These are phyloP conservation scores for Chenopodium formosanum DNA, from an alignment of 148 eudicot species.

Conservation along the genomic window DNA sequence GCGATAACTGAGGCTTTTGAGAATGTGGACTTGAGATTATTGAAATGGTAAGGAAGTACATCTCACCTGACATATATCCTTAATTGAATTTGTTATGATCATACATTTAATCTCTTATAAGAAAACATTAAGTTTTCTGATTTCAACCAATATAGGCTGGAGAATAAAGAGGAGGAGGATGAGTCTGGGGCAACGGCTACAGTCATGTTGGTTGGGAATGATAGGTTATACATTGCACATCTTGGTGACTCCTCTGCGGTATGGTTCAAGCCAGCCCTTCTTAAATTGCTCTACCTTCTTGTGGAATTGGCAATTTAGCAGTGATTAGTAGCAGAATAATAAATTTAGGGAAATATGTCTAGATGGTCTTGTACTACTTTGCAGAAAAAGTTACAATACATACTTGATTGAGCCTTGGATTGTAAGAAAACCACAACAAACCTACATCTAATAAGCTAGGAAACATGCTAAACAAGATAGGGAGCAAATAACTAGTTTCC, in stretches of 20 bases:
- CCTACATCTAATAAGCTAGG: too few relatives aligned
- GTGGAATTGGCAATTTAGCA: background rate
- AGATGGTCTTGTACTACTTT: too few relatives aligned
- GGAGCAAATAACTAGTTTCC: too few relatives aligned
- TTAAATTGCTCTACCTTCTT: background rate
- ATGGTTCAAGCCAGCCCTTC: constrained; percentile 18
- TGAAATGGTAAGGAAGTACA: constrained; percentile 47
- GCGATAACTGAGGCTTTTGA: constrained; percentile 65
- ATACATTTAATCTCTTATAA: background rate
- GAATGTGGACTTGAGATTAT: constrained; percentile 66
- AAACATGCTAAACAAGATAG: too few relatives aligned
- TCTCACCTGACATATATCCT: background rate
- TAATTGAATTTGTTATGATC: constrained; percentile 1
- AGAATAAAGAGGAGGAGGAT: constrained; percentile 44
- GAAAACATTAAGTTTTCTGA: background rate
- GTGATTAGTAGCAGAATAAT: background rate
- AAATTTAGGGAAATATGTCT: too few relatives aligned
- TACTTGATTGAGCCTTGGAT: too few relatives aligned
- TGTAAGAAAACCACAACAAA: too few relatives aligned
- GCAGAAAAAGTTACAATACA: too few relatives aligned
- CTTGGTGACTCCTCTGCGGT: constrained; percentile 94
- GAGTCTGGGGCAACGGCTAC: constrained; percentile 98
- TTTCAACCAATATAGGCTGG: constrained; percentile 66
- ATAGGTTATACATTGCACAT: constrained; percentile 68
- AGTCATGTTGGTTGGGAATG: constrained; percentile 54